Conservation (phyloP, 371 early-diverging fungal genomes). For the Thermomucor indicae-seudaticae region DNA sequence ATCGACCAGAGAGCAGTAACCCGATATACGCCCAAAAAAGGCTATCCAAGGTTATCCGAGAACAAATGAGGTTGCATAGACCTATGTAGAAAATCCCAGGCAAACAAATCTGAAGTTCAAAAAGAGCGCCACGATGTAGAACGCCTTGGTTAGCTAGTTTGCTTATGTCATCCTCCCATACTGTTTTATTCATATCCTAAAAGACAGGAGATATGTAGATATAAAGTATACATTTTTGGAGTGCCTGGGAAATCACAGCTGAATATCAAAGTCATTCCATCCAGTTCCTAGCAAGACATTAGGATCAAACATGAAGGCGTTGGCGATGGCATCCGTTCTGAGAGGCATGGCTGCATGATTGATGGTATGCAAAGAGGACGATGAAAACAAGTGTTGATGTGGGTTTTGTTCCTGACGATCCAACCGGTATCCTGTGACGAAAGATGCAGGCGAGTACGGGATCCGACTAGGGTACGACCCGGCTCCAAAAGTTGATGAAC, state of each 20-base stretch:
- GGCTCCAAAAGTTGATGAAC: not conserved
- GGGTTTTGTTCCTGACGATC: slow-evolving; percentile 49
- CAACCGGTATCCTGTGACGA: not conserved
- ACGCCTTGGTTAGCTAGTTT: too few relatives aligned
- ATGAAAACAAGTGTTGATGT: slow-evolving; percentile 24
- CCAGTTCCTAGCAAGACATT: slow-evolving; percentile 17
- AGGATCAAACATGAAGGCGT: slow-evolving; percentile 28
- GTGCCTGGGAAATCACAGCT: slow-evolving; percentile 15
- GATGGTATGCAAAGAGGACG: slow-evolving; percentile 22
- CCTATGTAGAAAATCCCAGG: too few relatives aligned
- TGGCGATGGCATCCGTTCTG: slow-evolving; percentile 12
- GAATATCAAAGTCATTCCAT: slow-evolving; percentile 27
- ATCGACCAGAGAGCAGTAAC: too few relatives aligned
- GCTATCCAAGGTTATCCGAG: too few relatives aligned
- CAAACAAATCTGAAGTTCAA: too few relatives aligned
- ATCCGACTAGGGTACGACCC: not conserved
- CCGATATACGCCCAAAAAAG: too few relatives aligned
- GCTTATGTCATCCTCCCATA: too few relatives aligned
- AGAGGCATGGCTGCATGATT: slow-evolving; percentile 20
- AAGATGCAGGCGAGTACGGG: not conserved
- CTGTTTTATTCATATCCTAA: too few relatives aligned
- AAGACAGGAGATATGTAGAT: too few relatives aligned
- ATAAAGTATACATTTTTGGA: too few relatives aligned
- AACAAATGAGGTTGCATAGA: too few relatives aligned
- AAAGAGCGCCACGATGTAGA: too few relatives aligned